Evolutionary conservation across 352 stramenopile species (phyloP), one percentile per base, ranked within the genome.

Genomic region (Phytophthora constricta): DNA sequence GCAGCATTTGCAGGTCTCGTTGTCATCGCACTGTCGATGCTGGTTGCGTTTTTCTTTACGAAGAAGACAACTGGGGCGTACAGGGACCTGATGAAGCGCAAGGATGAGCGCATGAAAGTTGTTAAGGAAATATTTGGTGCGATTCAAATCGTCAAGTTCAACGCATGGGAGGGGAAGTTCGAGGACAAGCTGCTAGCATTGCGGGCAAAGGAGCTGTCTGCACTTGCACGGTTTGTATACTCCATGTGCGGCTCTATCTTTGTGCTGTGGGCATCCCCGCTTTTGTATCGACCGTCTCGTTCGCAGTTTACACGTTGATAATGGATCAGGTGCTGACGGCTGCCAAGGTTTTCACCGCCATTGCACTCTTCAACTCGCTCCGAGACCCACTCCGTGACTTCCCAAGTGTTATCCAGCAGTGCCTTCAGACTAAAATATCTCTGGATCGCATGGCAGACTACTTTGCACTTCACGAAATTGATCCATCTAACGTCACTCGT

Each of bases 81-180:
- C 70, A 82, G 87, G 20, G 59, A 72, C 11, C 58, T 98, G 26
- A 96, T 98, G 80, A 70, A 66, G 28, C 66, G 79, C 26, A 96
- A 94, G 37, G 96, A 99, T 68, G 57, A 72, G n/a, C 86, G 96
- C 17, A 87, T 98, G 49, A 95, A 97, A 64, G 19, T 93, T 0
- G 91, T 97, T 33, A 97, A 92, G 54, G 96, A 98, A 70, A 82
- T 96, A 0, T 79, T 98, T 28, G 70, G 81, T n/a, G 84, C 90
- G 16, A 98, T 98, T 64, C 93, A 98, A 72, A 88, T 98, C 46
- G 92, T 99, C 74, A 99, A 99, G 68, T 68, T 98, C 0, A 97
- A 98, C 63, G 88, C 82, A 2, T 98, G 90, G 89, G 93, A 98
- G 57, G 33, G 41, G 20, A 84, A 87, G 4, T 97, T 97, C 74